Percentiles rank a stretch among this genome's conserved stretches.
phyloP scores from a whole-genome alignment of 495 filamentous ascomycete species.

The Tetracladium setigerum region DNA sequence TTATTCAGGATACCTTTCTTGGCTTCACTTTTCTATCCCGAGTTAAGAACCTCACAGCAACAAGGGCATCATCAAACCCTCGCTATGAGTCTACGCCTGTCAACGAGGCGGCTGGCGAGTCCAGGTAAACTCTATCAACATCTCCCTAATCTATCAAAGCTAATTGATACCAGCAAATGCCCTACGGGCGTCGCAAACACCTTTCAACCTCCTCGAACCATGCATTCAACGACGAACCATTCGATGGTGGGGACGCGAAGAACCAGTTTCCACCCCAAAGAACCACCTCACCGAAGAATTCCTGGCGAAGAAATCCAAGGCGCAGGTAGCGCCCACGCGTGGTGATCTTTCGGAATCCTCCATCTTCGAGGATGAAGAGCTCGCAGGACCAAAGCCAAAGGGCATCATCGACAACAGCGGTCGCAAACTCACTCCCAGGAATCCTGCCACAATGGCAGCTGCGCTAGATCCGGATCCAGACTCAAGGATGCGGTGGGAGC shows the following conservation, averaged over 20 bases:
- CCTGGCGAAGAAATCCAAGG: conserved; percentile 25
- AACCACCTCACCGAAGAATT: conserved; percentile 24
- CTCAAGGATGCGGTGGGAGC: conserved; percentile 61
- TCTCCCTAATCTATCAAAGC: conserved; percentile 10
- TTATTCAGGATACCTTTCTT: too few species aligned
- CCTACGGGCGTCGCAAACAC: conserved; percentile 41
- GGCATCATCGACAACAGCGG: neutral
- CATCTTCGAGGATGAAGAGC: conserved; percentile 53
- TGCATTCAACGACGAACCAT: conserved; percentile 16
- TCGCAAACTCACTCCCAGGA: conserved; percentile 19
- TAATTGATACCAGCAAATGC: conserved; percentile 38
- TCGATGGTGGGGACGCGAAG: neutral
- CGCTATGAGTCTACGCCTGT: conserved; percentile 25
- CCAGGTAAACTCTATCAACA: conserved; percentile 17
- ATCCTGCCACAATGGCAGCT: conserved; percentile 41
- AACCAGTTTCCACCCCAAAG: neutral
- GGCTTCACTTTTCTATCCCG: neutral
- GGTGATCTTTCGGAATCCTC: conserved; percentile 39
- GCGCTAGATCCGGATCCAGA: conserved; percentile 64
- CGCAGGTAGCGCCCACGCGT: conserved; percentile 14
- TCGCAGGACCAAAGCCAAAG: conserved; percentile 15
- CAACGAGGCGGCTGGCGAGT: conserved; percentile 20
- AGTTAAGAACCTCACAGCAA: neutral
- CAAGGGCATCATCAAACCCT: neutral
- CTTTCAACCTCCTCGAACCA: conserved; percentile 20